Percentiles rank a stretch among this genome's conserved stretches.
phyloP scores from a whole-genome alignment of 2,329 filamentous ascomycete genomes.

The Pseudocercospora vitis region DNA sequence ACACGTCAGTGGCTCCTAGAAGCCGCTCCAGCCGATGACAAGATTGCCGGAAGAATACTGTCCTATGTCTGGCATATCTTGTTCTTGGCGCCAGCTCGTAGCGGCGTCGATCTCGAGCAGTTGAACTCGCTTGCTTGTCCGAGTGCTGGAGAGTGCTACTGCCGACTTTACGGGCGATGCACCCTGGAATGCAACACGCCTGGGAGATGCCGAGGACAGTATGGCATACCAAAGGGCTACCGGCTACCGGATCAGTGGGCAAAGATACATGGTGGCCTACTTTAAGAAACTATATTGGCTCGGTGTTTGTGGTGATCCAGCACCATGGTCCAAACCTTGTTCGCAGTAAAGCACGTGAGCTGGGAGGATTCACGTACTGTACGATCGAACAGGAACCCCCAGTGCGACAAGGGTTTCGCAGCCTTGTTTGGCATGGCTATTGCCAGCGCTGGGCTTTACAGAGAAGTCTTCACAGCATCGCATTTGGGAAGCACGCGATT shows the following conservation, averaged over 20 bases:
- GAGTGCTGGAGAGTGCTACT: conserved; percentile 46
- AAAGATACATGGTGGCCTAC: background rate
- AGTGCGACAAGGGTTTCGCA: too few relatives aligned
- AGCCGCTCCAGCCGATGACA: conserved; percentile 45
- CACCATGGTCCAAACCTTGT: too few relatives aligned
- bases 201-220: conserved; percentile 43
- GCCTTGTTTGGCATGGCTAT: too few relatives aligned
- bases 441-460: too few relatives aligned
- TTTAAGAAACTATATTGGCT: too few relatives aligned
- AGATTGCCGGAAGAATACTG: conserved; percentile 44
- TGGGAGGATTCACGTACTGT: too few relatives aligned
- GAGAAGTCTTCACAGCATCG: too few relatives aligned
- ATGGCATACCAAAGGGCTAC: conserved; percentile 41
- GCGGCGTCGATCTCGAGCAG: conserved; percentile 38
- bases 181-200: conserved; percentile 31
- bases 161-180: conserved; percentile 47
- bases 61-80: conserved; percentile 54
- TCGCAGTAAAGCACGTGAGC: too few relatives aligned
- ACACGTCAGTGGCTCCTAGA: conserved; percentile 56
- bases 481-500: too few relatives aligned
- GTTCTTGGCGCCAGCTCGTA: conserved; percentile 39
- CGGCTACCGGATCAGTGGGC: conserved; percentile 35
- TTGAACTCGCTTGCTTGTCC: conserved; percentile 45
- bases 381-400: too few relatives aligned
- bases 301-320: too few relatives aligned